A percentile compares a stretch with the other conserved stretches of the same genome.
These are phyloP conservation scores for Nidula microcarpa DNA, from an alignment of 768 basidiomycete species.

Conservation along the genomic window DNA sequence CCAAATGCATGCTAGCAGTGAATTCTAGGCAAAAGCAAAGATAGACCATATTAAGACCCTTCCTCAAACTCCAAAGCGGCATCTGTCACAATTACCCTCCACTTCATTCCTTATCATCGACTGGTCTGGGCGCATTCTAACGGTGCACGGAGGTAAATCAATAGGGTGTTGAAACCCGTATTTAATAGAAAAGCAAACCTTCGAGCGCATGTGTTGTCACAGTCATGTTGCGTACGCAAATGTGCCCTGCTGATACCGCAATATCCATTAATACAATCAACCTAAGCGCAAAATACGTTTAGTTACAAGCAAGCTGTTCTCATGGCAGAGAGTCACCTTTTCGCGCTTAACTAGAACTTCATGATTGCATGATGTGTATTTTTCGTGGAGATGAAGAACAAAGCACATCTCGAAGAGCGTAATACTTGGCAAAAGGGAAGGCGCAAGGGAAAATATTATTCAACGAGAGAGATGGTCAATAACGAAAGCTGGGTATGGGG, in stretches of 20 bases:
- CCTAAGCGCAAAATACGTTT: conserved; percentile 19
- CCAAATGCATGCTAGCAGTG: not conserved
- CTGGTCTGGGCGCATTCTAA: not conserved
- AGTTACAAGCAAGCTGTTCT: not conserved
- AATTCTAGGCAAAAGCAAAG: not conserved
- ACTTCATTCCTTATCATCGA: not conserved
- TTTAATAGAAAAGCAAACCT: conserved; percentile 14
- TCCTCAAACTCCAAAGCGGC: not conserved
- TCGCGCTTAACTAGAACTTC: conserved; percentile 12
- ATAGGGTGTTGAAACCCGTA: not conserved
- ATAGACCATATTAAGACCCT: not conserved
- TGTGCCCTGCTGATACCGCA: conserved; percentile 41
- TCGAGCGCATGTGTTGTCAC: conserved; percentile 30
- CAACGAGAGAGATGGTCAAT: not conserved
- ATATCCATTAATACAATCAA: conserved; percentile 40
- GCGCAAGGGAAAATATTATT: not conserved
- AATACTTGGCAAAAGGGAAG: not conserved
- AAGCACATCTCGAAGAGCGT: conserved; percentile 20
- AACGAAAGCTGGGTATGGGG: not conserved
- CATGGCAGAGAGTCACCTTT: conserved; percentile 9
- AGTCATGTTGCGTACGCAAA: conserved; percentile 26
- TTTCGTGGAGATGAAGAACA: conserved; percentile 8
- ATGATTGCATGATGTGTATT: conserved; percentile 13
- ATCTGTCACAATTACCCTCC: not conserved
- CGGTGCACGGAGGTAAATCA: not conserved